Base-by-base conservation (phyloP, 2,329 filamentous ascomycete genomes). In the Pyricularia sp. region DNA sequence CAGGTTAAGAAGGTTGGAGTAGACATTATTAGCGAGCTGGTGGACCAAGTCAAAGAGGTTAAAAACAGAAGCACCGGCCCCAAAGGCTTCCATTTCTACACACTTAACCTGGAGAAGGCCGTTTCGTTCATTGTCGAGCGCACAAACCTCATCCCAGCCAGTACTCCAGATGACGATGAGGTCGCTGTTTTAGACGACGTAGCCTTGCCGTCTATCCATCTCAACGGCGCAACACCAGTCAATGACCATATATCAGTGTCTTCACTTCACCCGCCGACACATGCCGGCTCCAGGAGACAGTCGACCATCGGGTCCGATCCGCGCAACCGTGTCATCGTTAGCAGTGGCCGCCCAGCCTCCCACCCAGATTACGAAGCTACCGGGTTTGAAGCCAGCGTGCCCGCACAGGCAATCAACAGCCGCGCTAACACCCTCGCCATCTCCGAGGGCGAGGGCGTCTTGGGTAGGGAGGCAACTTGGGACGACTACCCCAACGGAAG, bases 401-500 rank as follows among this genome's bases (percentile, higher is more conserved):
- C 89, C 1, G 86, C 86, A 2, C 89, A 89, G 73, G 87, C 86
- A 68, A 84, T 94, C 74, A 94, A 94, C 77, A 89, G 88, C 25
- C 87, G 94, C 68, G 90, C 90, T 69, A 94, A 94, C 77, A 95
- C 93, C 0, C 85, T 98, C 11, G 93, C 94, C 31, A 97, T 97
- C 69, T 97, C 94, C 0, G 94, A 98, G 80, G 94, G 95, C 6
- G 91, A 97, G 75, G 95, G 94, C 28, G 86, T 91, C 3, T 83
- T 97, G 7, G 95, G 94, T 12, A 87, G 95, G 66, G 94, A 98
- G 82, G 95, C 95, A 42, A 99, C 95, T 0, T 99, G 95, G 95
- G 95, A 99, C 75, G 95, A 99, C 76, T 99, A 93, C 78, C 94
- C 94, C 71, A 98, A 98, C 81, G 95, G 94, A 31, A 88, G 94